These are phyloP conservation scores for Epichloe gansuensis DNA, from an alignment of 2,329 filamentous ascomycete genomes.

Conservation along the genomic window DNA sequence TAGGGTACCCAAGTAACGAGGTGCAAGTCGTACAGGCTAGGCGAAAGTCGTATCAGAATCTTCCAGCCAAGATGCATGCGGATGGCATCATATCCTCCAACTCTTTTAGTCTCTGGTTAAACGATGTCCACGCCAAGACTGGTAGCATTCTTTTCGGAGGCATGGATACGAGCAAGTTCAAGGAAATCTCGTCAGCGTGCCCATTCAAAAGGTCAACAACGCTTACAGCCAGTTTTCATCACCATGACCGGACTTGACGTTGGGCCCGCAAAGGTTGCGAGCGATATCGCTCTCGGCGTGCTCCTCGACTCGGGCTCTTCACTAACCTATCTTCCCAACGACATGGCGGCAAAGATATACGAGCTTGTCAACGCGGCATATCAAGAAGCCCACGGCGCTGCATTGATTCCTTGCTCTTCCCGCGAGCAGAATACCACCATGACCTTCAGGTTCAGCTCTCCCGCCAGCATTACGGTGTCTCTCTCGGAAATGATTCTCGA, in stretches of 20 bases:
- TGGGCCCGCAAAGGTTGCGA: constrained; percentile 29
- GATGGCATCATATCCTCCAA: constrained; percentile 50
- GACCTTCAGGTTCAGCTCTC: constrained; percentile 40
- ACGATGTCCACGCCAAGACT: constrained; percentile 53
- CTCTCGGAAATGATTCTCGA: constrained; percentile 49
- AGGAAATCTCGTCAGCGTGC: constrained; percentile 53
- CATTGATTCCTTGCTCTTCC: constrained; percentile 50
- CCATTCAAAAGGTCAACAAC: constrained; percentile 44
- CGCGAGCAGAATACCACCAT: constrained; percentile 28
- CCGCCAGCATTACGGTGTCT: constrained; percentile 38
- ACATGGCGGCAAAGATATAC: constrained; percentile 42
- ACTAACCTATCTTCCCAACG: constrained; percentile 53
- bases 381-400: constrained; percentile 36
- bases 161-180: constrained; percentile 54
- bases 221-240: constrained; percentile 53
- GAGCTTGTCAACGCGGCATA: constrained; percentile 47
- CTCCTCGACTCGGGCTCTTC: constrained; percentile 61
- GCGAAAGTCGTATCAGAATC: constrained; percentile 49
- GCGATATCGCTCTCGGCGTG: constrained; percentile 44
- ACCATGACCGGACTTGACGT: constrained; percentile 49
- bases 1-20: constrained; percentile 74
- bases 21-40: constrained; percentile 51
- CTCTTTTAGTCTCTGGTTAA: constrained; percentile 65
- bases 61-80: constrained; percentile 52
- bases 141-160: constrained; percentile 67